phyloP scores from a whole-genome alignment of 2,329 filamentous ascomycete species.

The Cladosporium cucumerinum region DNA sequence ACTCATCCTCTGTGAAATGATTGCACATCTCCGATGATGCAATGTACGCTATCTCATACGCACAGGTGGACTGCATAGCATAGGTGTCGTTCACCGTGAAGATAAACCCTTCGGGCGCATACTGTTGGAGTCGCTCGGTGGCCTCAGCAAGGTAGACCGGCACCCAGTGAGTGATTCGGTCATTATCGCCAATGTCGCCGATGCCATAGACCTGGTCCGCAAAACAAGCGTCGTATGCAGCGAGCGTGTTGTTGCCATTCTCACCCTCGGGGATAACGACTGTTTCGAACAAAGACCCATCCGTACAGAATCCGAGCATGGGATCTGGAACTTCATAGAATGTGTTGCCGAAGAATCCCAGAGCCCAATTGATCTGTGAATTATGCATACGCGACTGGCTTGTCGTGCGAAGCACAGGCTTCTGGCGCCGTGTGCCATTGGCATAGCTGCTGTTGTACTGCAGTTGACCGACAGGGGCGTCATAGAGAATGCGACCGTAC shows the following conservation, averaged over 20 bases:
- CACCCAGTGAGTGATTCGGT: conserved; percentile 45
- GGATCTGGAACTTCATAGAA: conserved; percentile 40
- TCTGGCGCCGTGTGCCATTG: conserved; percentile 46
- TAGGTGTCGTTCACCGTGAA: conserved; percentile 52
- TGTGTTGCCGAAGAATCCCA: conserved; percentile 53
- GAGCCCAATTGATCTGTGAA: conserved; percentile 52
- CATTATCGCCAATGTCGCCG: conserved; percentile 42
- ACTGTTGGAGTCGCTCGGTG: conserved; percentile 45
- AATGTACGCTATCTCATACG: conserved; percentile 53
- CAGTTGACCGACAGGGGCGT: conserved; percentile 47
- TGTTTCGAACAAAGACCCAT: conserved; percentile 43
- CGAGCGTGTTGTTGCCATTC: conserved; percentile 53
- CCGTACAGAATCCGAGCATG: conserved; percentile 39
- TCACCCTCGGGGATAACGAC: conserved; percentile 51
- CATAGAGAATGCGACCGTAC: conserved; percentile 54
- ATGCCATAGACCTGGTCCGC: conserved; percentile 38
- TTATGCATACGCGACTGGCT: conserved; percentile 54
- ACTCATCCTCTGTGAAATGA: conserved; percentile 55
- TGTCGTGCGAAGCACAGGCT: conserved; percentile 53
- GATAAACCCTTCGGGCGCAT: conserved; percentile 48
- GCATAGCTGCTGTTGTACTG: conserved; percentile 50
- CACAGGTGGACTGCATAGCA: conserved; percentile 49
- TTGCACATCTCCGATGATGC: conserved; percentile 51
- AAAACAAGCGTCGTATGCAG: conserved; percentile 51
- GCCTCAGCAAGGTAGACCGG: conserved; percentile 46